Conservation (phyloP, 306 rosid species). For the Citrullus amarus region DNA sequence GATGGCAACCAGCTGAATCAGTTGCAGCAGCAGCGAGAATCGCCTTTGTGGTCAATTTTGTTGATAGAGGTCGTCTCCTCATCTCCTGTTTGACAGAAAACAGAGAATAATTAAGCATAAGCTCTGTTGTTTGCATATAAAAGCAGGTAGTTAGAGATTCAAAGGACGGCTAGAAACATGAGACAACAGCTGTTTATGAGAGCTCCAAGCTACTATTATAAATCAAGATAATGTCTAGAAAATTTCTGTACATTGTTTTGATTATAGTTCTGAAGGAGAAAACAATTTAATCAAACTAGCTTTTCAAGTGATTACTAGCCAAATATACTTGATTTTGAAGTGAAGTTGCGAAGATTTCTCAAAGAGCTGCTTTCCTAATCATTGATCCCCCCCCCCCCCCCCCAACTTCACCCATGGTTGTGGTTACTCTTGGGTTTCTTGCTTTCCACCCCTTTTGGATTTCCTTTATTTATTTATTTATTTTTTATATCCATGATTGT, state of each 20-base stretch:
- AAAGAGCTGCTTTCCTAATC: too few species aligned
- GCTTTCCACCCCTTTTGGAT: neutral
- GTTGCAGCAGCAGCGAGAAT: constrained; percentile 85
- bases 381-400: too few species aligned
- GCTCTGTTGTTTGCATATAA: neutral
- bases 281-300: neutral
- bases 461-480: neutral
- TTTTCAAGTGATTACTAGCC: neutral
- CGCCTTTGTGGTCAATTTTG: constrained; percentile 63
- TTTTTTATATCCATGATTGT: too few species aligned
- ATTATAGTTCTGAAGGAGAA: neutral
- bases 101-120: constrained; percentile 7
- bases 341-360: too few species aligned
- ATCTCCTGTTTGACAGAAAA: constrained; percentile 52
- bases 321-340: neutral
- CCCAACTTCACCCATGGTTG: too few species aligned
- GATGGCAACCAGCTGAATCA: constrained; percentile 87
- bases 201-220: neutral
- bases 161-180: neutral
- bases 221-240: neutral
- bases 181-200: neutral
- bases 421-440: neutral
- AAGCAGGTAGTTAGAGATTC: neutral
- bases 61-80: constrained; percentile 59
- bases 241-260: neutral